phyloP scores from a whole-genome alignment of 768 basidiomycete species.

The Boletus patriciae region DNA sequence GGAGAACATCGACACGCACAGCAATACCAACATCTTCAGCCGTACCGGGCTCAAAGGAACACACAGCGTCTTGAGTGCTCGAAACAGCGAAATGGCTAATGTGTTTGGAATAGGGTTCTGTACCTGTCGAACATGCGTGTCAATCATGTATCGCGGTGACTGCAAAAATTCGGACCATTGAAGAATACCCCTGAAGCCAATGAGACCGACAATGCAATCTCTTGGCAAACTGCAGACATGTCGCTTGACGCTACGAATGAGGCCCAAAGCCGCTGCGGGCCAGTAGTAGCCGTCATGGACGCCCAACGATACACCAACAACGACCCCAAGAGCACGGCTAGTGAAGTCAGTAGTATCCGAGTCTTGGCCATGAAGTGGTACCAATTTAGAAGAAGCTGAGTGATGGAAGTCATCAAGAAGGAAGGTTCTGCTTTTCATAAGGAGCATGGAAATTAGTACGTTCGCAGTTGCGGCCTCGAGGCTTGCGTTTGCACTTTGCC shows the following conservation, averaged over 20 bases:
- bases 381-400: constrained; percentile 3
- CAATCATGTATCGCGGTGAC: constrained; percentile 3
- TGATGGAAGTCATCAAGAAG: constrained; percentile 5
- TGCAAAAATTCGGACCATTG: constrained; percentile 12
- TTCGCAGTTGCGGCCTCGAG: constrained; percentile 13
- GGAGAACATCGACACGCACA: constrained; percentile 32
- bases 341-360: constrained; percentile 6
- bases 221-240: constrained; percentile 14
- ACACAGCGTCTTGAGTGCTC: constrained; percentile 46
- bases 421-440: constrained; percentile 12
- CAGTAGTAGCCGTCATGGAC: neutral
- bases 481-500: neutral
- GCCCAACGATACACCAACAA: constrained; percentile 3
- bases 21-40: constrained; percentile 52
- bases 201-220: constrained; percentile 25
- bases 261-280: neutral
- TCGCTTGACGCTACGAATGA: neutral
- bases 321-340: constrained; percentile 8
- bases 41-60: constrained; percentile 59
- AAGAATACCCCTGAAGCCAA: constrained; percentile 24
- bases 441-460: neutral
- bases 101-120: constrained; percentile 39
- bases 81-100: constrained; percentile 51
- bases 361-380: neutral
- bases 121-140: constrained; percentile 16